Evolutionary conservation across 495 filamentous ascomycete species (phyloP).

Genomic region (Neurospora sp.): DNA sequence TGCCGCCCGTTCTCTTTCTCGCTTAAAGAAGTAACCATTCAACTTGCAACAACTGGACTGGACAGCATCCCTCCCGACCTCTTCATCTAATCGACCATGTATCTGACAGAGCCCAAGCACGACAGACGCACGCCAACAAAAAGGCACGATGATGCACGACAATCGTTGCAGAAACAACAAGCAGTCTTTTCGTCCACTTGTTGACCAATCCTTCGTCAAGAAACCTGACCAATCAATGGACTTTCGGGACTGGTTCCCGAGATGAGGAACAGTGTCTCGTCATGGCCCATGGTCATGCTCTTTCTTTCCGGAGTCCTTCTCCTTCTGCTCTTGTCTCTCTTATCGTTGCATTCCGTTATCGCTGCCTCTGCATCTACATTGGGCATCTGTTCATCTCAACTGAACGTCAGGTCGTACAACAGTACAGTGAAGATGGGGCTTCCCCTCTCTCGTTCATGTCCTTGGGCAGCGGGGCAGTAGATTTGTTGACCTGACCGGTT

Average conservation of each 20-base stretch:
- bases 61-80: not conserved
- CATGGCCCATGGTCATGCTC: not conserved
- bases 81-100: not conserved
- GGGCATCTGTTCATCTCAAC: not conserved
- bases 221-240: not conserved
- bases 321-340: not conserved
- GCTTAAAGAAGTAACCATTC: not conserved
- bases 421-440: not conserved
- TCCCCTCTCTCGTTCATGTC: not conserved
- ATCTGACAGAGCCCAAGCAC: not conserved
- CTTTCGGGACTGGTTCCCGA: not conserved
- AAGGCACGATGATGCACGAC: not conserved
- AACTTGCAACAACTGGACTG: not conserved
- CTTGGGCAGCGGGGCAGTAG: not conserved
- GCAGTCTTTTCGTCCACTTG: not conserved
- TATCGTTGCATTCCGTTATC: not conserved
- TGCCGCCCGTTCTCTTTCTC: not conserved
- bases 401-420: not conserved
- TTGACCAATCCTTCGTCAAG: not conserved
- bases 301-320: not conserved
- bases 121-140: not conserved
- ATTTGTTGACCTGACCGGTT: not conserved
- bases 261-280: not conserved
- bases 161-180: not conserved
- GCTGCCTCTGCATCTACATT: not conserved